Percentiles rank a stretch among this genome's conserved stretches.
phyloP scores from a whole-genome alignment of 352 stramenopile species.

The Phytophthora multivora region DNA sequence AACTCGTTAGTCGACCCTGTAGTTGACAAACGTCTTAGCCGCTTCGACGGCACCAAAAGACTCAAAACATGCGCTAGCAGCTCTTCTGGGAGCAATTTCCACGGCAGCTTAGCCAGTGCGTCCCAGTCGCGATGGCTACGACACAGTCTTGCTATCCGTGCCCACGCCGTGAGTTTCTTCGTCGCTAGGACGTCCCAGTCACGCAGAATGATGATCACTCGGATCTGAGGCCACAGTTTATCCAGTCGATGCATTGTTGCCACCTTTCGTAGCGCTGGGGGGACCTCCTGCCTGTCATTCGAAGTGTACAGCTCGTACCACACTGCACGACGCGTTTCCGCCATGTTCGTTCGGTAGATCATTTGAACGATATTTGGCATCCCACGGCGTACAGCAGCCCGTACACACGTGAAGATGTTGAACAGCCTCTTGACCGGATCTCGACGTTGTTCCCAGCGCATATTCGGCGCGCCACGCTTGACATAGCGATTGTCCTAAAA shows the following conservation, averaged over 20 bases:
- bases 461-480: too few species aligned
- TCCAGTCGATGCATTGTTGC: background rate
- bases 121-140: conserved; percentile 4
- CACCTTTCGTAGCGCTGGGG: background rate
- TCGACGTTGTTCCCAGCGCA: conserved; percentile 18
- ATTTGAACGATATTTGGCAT: conserved; percentile 4
- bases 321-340: conserved; percentile 7
- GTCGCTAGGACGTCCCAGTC: conserved; percentile 5
- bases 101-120: background rate
- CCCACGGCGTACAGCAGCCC: conserved; percentile 3
- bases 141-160: background rate
- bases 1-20: background rate
- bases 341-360: conserved; percentile 14
- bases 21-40: conserved; percentile 6
- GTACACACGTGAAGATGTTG: conserved; percentile 22
- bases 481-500: too few species aligned
- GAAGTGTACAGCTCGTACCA: conserved; percentile 20
- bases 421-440: conserved; percentile 7
- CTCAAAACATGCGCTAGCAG: conserved; percentile 1
- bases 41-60: conserved; percentile 5
- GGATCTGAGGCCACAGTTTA: conserved; percentile 7
- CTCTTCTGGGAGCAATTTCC: conserved; percentile 5
- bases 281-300: background rate
- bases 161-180: background rate
- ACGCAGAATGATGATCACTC: conserved; percentile 8